Evolutionary conservation across 108 stramenopile species (phyloP).

Genomic region (Poteriospumella lacustris): DNA sequence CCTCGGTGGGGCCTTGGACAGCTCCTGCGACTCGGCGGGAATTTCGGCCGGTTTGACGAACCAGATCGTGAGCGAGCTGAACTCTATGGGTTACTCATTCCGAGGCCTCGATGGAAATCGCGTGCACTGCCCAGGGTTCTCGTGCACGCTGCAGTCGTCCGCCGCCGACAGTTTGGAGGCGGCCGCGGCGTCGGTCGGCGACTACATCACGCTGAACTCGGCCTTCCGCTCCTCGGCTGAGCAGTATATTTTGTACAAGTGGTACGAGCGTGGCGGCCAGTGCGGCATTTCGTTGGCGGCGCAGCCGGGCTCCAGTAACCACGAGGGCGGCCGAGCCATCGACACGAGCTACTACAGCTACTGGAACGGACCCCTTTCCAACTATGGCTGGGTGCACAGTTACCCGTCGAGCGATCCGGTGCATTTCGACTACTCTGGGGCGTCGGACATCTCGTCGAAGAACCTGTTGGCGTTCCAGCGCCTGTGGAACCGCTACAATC

Average conservation of each 20-base stretch:
- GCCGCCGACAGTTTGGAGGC: conserved; percentile 21
- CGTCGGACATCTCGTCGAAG: conserved; percentile 5
- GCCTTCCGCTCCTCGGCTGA: conserved; percentile 28
- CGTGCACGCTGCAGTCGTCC: conserved; percentile 4
- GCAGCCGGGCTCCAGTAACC: conserved; percentile 15
- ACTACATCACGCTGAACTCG: conserved; percentile 30
- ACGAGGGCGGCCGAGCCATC: conserved; percentile 24
- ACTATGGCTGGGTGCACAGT: conserved; percentile 23
- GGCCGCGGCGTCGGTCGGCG: background rate
- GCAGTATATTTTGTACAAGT: conserved; percentile 26
- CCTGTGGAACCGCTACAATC: conserved; percentile 14
- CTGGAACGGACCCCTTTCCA: background rate
- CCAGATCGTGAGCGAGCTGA: conserved; percentile 16
- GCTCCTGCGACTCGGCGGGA: background rate
- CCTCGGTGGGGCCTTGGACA: background rate
- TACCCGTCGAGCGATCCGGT: conserved; percentile 27
- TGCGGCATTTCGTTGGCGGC: conserved; percentile 24
- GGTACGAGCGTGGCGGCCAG: background rate
- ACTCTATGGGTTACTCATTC: conserved; percentile 26
- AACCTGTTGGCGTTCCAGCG: conserved; percentile 22
- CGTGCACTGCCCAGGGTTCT: conserved; percentile 19
- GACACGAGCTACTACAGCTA: conserved; percentile 29
- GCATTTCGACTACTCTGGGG: conserved; percentile 26
- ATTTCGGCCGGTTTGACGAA: background rate
- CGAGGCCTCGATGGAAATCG: conserved; percentile 1